Base-by-base conservation (phyloP, 179 eudicot species). In the Actinidia arguta region DNA sequence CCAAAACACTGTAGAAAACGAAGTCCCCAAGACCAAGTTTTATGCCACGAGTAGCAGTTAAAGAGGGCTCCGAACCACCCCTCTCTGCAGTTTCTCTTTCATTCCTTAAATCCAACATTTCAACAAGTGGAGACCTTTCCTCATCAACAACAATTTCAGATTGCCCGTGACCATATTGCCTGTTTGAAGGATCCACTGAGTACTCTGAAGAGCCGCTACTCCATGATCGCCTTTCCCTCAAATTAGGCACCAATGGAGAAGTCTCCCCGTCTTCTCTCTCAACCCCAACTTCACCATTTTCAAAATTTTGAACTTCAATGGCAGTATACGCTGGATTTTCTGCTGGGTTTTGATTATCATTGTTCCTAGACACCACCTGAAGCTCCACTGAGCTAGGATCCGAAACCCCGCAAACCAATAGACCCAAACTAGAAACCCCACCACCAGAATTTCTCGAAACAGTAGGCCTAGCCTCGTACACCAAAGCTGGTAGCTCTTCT, bases 11-110 rank as follows among this genome's bases (percentile, higher is more conserved):
- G 73, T 96, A 96, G 87, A 96, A 96, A 17, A 95, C 93, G 79
- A 96, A 96, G 85, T 94, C 99, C 54, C 99, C 99, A 18, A 96
- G 88, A 46, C 99, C 99, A 81, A 96, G 97, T 88, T 90, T 94
- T 78, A 94, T 89, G 69, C 99, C 99, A 67, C 81, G 75, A 72
- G 56, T 39, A 5, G 82, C 71, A 47, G 73, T 73, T 27, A 11
- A 25, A 11, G 39, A 39, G 56, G 11, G 61, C n/a, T 82, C 88
- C 0, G 76, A 61, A 71, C 62, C 86, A 67, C 61, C 73, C 14
- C 82, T 63, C 22, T 79, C 68, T 74, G n/a, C 24, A 24, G 78
- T 82, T 39, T 80, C 85, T 11, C 85, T 85, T 18, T 59, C 87
- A 75, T 73, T 85, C 62, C 84, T 83, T 47, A 66, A 42, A n/a